Evolutionary conservation across 225 moss, liverwort and hornwort genomes (phyloP).

Genomic region (Straminergon stramineum): DNA sequence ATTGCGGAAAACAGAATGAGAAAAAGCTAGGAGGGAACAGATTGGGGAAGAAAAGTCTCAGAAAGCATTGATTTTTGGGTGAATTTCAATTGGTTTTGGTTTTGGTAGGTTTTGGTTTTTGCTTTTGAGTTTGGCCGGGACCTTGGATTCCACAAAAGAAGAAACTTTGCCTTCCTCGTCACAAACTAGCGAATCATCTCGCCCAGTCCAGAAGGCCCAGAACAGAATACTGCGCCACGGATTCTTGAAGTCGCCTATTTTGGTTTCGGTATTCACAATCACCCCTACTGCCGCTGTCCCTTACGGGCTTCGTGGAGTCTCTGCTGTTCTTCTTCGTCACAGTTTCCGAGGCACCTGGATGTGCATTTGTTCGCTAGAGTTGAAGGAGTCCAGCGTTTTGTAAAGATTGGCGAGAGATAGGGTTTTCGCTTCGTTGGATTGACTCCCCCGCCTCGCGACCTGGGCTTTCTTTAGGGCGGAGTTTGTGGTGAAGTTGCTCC

Average conservation of each 20-base stretch:
- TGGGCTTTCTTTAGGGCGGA: not conserved
- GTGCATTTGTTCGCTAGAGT: not conserved
- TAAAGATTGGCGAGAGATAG: not conserved
- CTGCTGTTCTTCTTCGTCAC: not conserved
- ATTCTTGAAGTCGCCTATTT: slow-evolving; percentile 12
- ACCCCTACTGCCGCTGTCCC: not conserved
- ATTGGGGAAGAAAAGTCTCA: not conserved
- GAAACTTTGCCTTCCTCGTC: not conserved
- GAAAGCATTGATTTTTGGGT: not conserved
- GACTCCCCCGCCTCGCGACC: not conserved
- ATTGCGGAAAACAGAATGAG: not conserved
- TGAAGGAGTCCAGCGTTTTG: not conserved
- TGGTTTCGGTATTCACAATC: not conserved
- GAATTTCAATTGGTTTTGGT: not conserved
- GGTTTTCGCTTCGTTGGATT: not conserved
- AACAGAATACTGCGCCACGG: not conserved
- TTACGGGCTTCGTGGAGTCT: not conserved
- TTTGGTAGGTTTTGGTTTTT: not conserved
- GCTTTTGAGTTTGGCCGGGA: not conserved
- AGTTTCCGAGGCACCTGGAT: not conserved
- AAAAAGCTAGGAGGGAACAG: not conserved
- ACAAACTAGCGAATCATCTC: not conserved
- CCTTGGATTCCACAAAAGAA: not conserved
- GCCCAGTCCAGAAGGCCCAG: not conserved
- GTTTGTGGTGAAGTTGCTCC: not conserved